Evolutionary conservation across 208 protist genomes (phyloP), one percentile per base, ranked within the genome.

Genomic region (Acanthamoeba castellanii): DNA sequence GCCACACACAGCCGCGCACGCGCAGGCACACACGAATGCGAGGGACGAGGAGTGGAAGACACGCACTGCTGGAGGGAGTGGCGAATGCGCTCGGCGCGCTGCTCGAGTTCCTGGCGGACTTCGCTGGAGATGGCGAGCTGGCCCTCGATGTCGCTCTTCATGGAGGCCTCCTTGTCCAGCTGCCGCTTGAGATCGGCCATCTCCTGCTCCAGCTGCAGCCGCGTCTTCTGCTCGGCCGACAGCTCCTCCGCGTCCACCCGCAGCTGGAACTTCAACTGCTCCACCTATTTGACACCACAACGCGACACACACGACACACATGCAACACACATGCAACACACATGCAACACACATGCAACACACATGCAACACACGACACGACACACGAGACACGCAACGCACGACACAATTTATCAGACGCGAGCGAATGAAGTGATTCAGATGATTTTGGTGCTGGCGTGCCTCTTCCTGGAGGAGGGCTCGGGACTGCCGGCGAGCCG

Each of bases 391-490:
- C n/a, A n/a, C n/a, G n/a, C n/a, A n/a, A n/a, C n/a, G n/a, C n/a
- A n/a, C n/a, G n/a, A n/a, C n/a, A n/a, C n/a, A n/a, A n/a, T n/a
- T n/a, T n/a, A n/a, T n/a, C 25, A 70, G 82, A 4, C 50, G 34
- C 34, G 18, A 64, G 82, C 52, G 34, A 9, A 37, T 85, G 47
- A 25, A 45, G 27, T 20, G 76, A 32, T 45, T 27, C 9, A 14
- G 16, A 59, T 13, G 13, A 13, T 13, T 11, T n/a, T 11, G n/a
- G 32, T n/a, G 20, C 16, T 55, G 25, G 34, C 30, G 13, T 9
- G 61, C 82, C 64, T 93, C 88, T 93, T 93, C 88, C 37, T 93
- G 88, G 30, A 93, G 57, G 34, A 93, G 88, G 30, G 88, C 88
- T 27, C 88, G 32, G 3, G 61, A 78, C 27, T 93, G 88, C 32